Percentiles rank a stretch among this genome's conserved stretches.
Evolutionary conservation across 2,329 filamentous ascomycete genomes (phyloP).

Genomic region (Aspergillus flavus): DNA sequence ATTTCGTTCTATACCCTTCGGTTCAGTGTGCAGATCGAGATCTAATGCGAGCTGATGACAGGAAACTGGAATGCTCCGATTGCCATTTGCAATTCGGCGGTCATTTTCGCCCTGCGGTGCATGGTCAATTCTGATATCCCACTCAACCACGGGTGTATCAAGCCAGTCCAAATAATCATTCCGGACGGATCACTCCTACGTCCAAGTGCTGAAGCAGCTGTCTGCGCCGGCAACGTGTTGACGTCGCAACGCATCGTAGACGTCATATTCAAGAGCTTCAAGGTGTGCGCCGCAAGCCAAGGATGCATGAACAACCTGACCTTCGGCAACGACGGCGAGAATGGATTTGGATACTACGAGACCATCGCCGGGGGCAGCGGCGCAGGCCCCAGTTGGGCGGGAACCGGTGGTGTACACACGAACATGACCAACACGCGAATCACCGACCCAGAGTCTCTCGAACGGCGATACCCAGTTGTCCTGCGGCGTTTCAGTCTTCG

Average conservation of each 20-base stretch:
- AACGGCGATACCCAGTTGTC: slow-evolving; percentile 74
- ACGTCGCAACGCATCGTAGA: slow-evolving; percentile 77
- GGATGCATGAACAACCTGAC: slow-evolving; percentile 72
- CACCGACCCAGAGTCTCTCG: slow-evolving; percentile 78
- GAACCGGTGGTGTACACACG: slow-evolving; percentile 74
- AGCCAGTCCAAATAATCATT: slow-evolving; percentile 71
- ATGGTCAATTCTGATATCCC: slow-evolving; percentile 78
- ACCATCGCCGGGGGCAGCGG: slow-evolving; percentile 79
- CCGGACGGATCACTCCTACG: slow-evolving; percentile 71
- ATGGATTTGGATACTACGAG: slow-evolving; percentile 64
- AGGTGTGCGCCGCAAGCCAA: slow-evolving; percentile 73
- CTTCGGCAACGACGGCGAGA: too few species aligned
- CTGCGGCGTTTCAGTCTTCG: slow-evolving; percentile 70
- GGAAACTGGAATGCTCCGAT: slow-evolving; percentile 75
- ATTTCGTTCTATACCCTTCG: too few species aligned
- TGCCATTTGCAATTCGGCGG: slow-evolving; percentile 75
- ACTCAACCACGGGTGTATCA: slow-evolving; percentile 78
- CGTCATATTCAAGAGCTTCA: slow-evolving; percentile 75
- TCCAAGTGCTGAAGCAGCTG: slow-evolving; percentile 71
- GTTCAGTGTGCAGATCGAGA: too few species aligned
- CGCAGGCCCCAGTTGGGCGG: slow-evolving; percentile 72
- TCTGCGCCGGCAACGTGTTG: slow-evolving; percentile 74
- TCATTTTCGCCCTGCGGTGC: slow-evolving; percentile 78
- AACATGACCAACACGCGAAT: slow-evolving; percentile 89
- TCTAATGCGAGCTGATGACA: slow-evolving; percentile 58